These are phyloP conservation scores for Phytophthora hibernalis DNA, from an alignment of 352 stramenopile genomes.

Conservation along the genomic window DNA sequence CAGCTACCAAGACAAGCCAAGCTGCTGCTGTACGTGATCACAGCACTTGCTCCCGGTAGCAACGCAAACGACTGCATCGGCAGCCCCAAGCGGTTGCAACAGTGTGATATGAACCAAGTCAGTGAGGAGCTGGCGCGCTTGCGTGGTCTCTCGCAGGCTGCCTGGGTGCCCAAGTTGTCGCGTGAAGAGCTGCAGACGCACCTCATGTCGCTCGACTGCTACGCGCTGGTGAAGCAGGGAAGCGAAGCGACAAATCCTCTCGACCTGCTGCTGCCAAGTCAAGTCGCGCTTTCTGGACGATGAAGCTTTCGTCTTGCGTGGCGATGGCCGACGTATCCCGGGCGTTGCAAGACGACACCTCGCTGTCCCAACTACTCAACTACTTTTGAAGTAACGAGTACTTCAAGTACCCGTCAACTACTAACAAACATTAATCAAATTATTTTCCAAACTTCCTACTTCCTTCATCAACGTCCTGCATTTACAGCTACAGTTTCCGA, in stretches of 20 bases:
- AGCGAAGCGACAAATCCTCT: slow-evolving; percentile 20
- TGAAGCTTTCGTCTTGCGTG: slow-evolving; percentile 59
- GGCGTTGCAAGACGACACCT: slow-evolving; percentile 55
- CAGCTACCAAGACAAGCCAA: slow-evolving; percentile 72
- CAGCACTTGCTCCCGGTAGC: slow-evolving; percentile 52
- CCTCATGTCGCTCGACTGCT: slow-evolving; percentile 73
- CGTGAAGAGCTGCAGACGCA: slow-evolving; percentile 69
- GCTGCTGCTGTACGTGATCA: slow-evolving; percentile 73
- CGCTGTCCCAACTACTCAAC: slow-evolving; percentile 44
- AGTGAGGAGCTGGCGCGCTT: slow-evolving; percentile 57
- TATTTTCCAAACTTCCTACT: slow-evolving; percentile 19
- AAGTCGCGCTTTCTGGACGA: slow-evolving; percentile 49
- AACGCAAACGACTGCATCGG: slow-evolving; percentile 14
- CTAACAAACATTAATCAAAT: slow-evolving; percentile 28
- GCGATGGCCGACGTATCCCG: slow-evolving; percentile 48
- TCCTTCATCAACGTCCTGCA: slow-evolving; percentile 28
- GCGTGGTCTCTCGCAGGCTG: slow-evolving; percentile 40
- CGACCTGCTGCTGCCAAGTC: slow-evolving; percentile 26
- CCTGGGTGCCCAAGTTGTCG: slow-evolving; percentile 66
- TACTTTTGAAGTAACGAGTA: slow-evolving; percentile 28
- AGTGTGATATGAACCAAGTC: slow-evolving; percentile 54
- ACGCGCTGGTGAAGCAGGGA: slow-evolving; percentile 63
- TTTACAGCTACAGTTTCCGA: slow-evolving; percentile 49
- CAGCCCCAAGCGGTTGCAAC: slow-evolving; percentile 12
- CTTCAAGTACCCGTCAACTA: slow-evolving; percentile 16